Base-by-base conservation (phyloP, 225 moss, liverwort and hornwort species). In the Straminergon stramineum region DNA sequence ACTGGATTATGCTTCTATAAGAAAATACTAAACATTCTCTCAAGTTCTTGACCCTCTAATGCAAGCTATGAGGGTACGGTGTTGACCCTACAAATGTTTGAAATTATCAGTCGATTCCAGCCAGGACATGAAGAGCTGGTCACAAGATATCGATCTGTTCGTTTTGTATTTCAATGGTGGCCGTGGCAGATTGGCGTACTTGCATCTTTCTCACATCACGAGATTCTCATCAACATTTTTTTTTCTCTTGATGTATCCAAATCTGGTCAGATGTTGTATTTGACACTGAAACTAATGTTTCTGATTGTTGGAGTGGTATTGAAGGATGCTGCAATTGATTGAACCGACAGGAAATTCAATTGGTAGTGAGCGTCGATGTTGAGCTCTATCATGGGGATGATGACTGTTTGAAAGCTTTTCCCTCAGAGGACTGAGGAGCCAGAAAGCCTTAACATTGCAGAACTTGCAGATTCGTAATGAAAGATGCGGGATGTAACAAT, bases 251-350 rank as follows among this genome's bases (percentile, higher is more conserved):
- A 43, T 23, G 16, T 64, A 12, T 5, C 32, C 37, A 30, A 76
- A 41, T 35, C 34, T 81, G 52, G 37, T 69, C 43, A 82, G 75
- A 79, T 79, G 45, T 43, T 87, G 55, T 45, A 20, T 17, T 48
- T 87, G 48, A 86, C 17, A 32, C 34, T 14, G 22, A 15, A 39
- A 31, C 69, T 22, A 19, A 6, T 43, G 6, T 56, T 24, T 28
- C 43, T 86, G 91, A 84, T 13, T 21, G 91, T 13, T 21, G 91
- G 89, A 90, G 90, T 92, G 39, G 53, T 92, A 92, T 73, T 85
- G 95, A 28, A 90, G 73, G 95, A 95, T 78, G 68, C 88, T 48
- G 87, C 92, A 80, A 89, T 91, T 16, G 90, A 92, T 70, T 20
- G 93, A 92, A 39, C 23, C 55, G 39, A 91, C 55, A 84, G 74